These are phyloP conservation scores for Prunella vulgaris DNA, from an alignment of 257 asterid genomes.

Conservation along the genomic window DNA sequence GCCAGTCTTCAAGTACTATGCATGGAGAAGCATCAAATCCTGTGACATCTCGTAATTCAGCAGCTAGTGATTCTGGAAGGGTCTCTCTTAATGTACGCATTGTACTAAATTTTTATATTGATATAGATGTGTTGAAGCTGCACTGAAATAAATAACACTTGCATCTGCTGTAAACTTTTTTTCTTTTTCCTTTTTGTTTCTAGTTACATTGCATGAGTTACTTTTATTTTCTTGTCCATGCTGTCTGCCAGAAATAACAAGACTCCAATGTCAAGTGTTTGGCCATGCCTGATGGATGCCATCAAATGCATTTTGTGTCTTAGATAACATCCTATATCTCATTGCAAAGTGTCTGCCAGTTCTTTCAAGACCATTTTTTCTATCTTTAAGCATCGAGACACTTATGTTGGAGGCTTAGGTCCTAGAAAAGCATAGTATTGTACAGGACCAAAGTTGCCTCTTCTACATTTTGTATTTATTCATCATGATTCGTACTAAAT, in stretches of 20 bases:
- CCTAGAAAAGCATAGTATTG: slow-evolving; percentile 10
- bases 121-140: slow-evolving; percentile 9
- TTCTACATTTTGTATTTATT: slow-evolving; percentile 7
- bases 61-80: slow-evolving; percentile 63
- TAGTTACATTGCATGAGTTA: slow-evolving; percentile 17
- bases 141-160: slow-evolving; percentile 5
- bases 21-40: slow-evolving; percentile 50
- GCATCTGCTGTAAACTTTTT: neutral
- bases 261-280: slow-evolving; percentile 21
- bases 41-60: slow-evolving; percentile 52
- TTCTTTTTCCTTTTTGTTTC: slow-evolving; percentile 21
- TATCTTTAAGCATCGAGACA: neutral
- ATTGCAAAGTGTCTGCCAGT: slow-evolving; percentile 8
- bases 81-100: slow-evolving; percentile 71
- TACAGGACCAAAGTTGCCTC: slow-evolving; percentile 9
- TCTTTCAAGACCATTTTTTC: neutral
- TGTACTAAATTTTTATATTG: slow-evolving; percentile 10
- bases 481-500: slow-evolving; percentile 18
- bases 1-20: slow-evolving; percentile 42
- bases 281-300: slow-evolving; percentile 14
- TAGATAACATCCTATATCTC: neutral
- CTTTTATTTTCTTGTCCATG: neutral
- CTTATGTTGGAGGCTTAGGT: slow-evolving; percentile 17
- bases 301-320: neutral
- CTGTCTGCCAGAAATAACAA: slow-evolving; percentile 17